Evolutionary conservation across 495 filamentous ascomycete genomes (phyloP), one percentile per base, ranked within the genome.

Genomic region (Penicillium canescens): DNA sequence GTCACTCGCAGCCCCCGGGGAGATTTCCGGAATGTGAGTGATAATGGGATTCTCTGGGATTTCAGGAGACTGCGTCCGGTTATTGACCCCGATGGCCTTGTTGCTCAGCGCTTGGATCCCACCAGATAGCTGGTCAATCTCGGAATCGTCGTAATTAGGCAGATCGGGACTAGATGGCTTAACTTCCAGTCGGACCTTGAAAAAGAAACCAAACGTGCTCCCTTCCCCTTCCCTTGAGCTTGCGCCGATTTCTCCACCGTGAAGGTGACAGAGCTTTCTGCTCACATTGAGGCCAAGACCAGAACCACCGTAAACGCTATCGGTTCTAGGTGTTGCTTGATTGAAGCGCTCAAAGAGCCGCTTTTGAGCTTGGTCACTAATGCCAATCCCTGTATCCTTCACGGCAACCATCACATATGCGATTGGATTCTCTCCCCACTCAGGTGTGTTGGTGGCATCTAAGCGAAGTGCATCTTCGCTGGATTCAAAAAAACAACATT

Each of bases 151-250:
- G 9, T 55, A 53, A 21, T 35, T 49, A 31, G 43, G 35, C 0
- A 59, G 40, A 5, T 70, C 65, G 12, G 69, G 66, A 14, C 62
- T 58, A 37, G 66, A 67, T 6, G 72, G 49, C 3, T 40, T 39
- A 9, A 16, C 18, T 11, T 59, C 77, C 33, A 75, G 67, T 28
- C 82, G 68, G 3, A 86, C 80, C 52, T 82, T 81, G 58, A 92
- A 82, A 63, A 91, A 93, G 66, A 96, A 96, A 11, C 86, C 87
- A 70, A 96, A 96, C 0, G 88, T 92, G 64, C 87, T 91, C n/a
- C 91, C 91, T 40, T 84, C 67, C 6, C 86, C 88, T 46, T 85
- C 75, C 58, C 84, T 78, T 3, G 88, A 90, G 16, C 82, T 77
- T 1, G 93, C 89, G 3, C 89, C 90, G 50, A 95, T 92, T 52